A percentile compares a stretch with the other conserved stretches of the same genome.
phyloP scores from a whole-genome alignment of 2,329 filamentous ascomycete species.

The Ophiostoma pallidulum region DNA sequence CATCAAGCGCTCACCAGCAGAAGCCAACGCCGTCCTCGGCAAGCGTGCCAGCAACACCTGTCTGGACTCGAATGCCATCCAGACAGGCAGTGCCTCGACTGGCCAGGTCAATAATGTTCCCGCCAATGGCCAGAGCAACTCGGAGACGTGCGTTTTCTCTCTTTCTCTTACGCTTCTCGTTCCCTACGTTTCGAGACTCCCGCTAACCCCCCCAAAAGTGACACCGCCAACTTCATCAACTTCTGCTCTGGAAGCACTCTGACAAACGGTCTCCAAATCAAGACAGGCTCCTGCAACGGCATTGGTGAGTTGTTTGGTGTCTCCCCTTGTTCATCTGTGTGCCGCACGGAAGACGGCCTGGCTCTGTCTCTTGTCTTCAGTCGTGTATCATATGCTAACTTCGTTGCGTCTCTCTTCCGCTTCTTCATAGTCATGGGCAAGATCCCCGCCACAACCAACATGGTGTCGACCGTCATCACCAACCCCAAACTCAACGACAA shows the following conservation, averaged over 20 bases:
- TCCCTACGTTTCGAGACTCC: neutral
- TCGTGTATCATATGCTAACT: too few species aligned
- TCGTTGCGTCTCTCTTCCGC: too few species aligned
- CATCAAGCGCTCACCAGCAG: constrained; percentile 33
- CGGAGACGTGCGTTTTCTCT: constrained; percentile 39
- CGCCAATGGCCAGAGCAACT: constrained; percentile 40
- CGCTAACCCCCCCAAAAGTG: constrained; percentile 28
- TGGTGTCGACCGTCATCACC: constrained; percentile 48
- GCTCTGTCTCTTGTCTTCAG: too few species aligned
- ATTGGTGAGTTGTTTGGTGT: constrained; percentile 41
- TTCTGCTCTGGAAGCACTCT: constrained; percentile 46
- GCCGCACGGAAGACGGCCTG: too few species aligned
- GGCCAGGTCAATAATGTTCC: constrained; percentile 34
- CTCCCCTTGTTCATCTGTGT: too few species aligned
- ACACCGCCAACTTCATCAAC: constrained; percentile 55
- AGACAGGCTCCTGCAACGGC: constrained; percentile 54
- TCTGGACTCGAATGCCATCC: constrained; percentile 35
- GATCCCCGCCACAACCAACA: constrained; percentile 44
- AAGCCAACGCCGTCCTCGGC: constrained; percentile 16
- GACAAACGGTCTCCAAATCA: constrained; percentile 53
- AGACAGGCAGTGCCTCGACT: constrained; percentile 39
- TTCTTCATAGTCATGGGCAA: constrained; percentile 45
- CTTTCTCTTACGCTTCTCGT: too few species aligned
- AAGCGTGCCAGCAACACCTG: constrained; percentile 23
- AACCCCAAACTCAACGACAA: constrained; percentile 44